Conservation (phyloP, 495 filamentous ascomycete species). For the Xylaria flabelliformis region DNA sequence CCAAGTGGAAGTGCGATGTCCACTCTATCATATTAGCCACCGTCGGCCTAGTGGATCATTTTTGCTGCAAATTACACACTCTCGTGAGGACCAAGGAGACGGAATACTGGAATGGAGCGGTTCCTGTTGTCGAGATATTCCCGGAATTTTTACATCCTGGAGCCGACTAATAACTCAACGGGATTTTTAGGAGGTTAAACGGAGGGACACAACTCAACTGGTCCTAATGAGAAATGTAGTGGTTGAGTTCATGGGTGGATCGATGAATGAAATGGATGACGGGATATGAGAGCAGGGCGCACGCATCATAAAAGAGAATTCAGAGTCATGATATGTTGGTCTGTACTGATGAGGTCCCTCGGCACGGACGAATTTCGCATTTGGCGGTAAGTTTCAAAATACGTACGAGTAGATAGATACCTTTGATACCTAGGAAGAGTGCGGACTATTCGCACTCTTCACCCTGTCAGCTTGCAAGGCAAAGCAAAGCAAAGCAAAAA, state of each 20-base stretch:
- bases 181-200: neutral
- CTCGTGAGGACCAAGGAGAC: neutral
- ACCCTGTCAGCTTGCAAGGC: neutral
- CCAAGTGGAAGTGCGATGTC: neutral
- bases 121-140: too few relatives aligned
- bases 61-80: neutral
- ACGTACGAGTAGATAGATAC: conserved; percentile 26
- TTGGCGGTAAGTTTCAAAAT: conserved; percentile 16
- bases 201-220: neutral
- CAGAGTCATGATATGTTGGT: conserved; percentile 3
- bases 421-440: conserved; percentile 21
- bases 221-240: conserved; percentile 1
- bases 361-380: conserved; percentile 11
- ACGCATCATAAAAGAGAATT: neutral
- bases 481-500: neutral
- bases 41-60: neutral
- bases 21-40: neutral
- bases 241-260: conserved; percentile 5
- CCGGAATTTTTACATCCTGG: too few relatives aligned
- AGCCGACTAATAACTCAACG: too few relatives aligned
- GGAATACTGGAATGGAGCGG: neutral
- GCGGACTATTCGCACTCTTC: neutral
- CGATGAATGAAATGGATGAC: neutral
- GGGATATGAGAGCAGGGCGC: neutral
- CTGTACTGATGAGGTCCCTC: neutral